Evolutionary conservation across 768 basidiomycete species (phyloP).

Genomic region (Gloeopeniophorella convolvens): DNA sequence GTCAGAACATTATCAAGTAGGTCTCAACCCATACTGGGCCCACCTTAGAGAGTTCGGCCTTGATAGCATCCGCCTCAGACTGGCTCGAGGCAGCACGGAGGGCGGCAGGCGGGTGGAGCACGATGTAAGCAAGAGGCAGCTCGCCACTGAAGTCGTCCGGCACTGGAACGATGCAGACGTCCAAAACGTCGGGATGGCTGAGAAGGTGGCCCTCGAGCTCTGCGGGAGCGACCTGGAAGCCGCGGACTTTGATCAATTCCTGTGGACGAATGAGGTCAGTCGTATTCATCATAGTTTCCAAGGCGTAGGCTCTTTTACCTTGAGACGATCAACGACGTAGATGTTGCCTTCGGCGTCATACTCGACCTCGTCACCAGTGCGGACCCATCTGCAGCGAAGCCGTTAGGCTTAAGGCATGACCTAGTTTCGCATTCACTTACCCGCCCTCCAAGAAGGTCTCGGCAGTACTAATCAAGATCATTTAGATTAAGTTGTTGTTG

Average conservation of each 20-base stretch:
- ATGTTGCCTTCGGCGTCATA: slow-evolving; percentile 49
- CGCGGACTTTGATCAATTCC: slow-evolving; percentile 64
- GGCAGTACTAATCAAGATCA: slow-evolving; percentile 40
- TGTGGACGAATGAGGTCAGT: slow-evolving; percentile 24
- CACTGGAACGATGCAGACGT: slow-evolving; percentile 59
- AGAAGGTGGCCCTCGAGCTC: slow-evolving; percentile 62
- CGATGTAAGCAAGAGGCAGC: slow-evolving; percentile 63
- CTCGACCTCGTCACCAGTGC: slow-evolving; percentile 59
- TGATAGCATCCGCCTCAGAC: slow-evolving; percentile 9
- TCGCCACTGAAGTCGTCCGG: slow-evolving; percentile 71
- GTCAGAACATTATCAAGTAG: too few species aligned
- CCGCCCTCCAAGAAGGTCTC: slow-evolving; percentile 60
- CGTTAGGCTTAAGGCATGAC: not conserved
- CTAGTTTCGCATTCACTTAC: slow-evolving; percentile 28
- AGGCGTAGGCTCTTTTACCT: slow-evolving; percentile 28
- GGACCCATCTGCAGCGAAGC: slow-evolving; percentile 46
- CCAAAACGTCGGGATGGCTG: slow-evolving; percentile 50
- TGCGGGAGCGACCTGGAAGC: slow-evolving; percentile 71
- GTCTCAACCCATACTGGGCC: too few species aligned
- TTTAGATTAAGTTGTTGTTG: not conserved
- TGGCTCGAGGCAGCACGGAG: slow-evolving; percentile 2
- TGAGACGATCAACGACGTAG: slow-evolving; percentile 55
- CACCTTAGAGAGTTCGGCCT: slow-evolving; percentile 16
- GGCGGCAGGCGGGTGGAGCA: slow-evolving; percentile 31
- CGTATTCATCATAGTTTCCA: not conserved